Evolutionary conservation across 2,329 filamentous ascomycete genomes (phyloP).

Genomic region (Blastomyces gilchristii): DNA sequence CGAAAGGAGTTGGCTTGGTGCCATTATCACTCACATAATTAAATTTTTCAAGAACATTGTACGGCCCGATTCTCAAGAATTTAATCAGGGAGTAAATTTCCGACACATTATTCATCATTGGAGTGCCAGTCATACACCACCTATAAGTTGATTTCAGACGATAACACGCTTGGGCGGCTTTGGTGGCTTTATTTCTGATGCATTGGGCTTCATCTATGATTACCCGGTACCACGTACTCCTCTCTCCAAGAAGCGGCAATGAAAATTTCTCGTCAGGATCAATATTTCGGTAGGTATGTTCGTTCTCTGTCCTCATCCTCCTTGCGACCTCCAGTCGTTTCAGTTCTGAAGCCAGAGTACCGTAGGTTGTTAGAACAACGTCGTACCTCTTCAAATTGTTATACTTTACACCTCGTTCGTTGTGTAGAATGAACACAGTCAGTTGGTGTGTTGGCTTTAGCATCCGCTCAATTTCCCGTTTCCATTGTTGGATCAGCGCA

Average conservation of each 20-base stretch:
- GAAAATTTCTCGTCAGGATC: slow-evolving; percentile 25
- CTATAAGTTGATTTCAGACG: slow-evolving; percentile 51
- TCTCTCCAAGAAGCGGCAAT: slow-evolving; percentile 51
- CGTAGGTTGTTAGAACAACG: slow-evolving; percentile 70
- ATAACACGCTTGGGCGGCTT: slow-evolving; percentile 50
- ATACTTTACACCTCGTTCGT: slow-evolving; percentile 47
- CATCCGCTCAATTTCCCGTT: slow-evolving; percentile 64
- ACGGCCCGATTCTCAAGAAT: slow-evolving; percentile 69
- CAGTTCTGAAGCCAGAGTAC: slow-evolving; percentile 56
- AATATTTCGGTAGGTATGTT: slow-evolving; percentile 27
- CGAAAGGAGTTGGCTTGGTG: not conserved
- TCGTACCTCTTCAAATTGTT: slow-evolving; percentile 55
- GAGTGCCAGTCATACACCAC: slow-evolving; percentile 70
- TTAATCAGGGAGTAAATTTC: slow-evolving; percentile 69
- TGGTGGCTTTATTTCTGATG: slow-evolving; percentile 64
- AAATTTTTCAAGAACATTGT: slow-evolving; percentile 56
- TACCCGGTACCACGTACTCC: slow-evolving; percentile 55
- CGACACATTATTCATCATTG: slow-evolving; percentile 76
- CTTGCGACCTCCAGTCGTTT: slow-evolving; percentile 50
- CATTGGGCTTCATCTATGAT: slow-evolving; percentile 72
- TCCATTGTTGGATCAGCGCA: slow-evolving; percentile 73
- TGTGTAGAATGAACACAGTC: slow-evolving; percentile 60
- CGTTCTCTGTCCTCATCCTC: slow-evolving; percentile 40
- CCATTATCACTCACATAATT: slow-evolving; percentile 35
- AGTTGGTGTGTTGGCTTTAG: slow-evolving; percentile 51